phyloP scores from a whole-genome alignment of 2,329 filamentous ascomycete genomes.

The Didymella glomerata region DNA sequence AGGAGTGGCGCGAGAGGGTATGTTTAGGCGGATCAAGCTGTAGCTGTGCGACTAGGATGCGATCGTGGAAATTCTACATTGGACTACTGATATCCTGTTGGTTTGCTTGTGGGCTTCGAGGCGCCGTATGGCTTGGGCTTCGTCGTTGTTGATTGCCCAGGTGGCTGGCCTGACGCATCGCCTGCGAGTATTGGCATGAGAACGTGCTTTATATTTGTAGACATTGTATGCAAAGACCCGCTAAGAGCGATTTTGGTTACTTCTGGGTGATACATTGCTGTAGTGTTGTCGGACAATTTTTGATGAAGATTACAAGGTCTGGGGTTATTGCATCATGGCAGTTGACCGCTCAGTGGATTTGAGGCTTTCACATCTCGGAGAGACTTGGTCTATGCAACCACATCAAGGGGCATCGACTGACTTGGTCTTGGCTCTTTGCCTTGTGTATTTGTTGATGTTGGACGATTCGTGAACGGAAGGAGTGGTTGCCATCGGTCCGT shows the following conservation, averaged over 20 bases:
- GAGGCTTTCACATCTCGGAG: neutral
- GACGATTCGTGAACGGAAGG: neutral
- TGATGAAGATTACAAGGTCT: neutral
- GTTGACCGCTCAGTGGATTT: too few species aligned
- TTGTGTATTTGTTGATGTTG: neutral
- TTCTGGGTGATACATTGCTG: neutral
- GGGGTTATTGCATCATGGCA: too few species aligned
- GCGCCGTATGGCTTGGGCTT: neutral
- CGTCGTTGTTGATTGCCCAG: neutral
- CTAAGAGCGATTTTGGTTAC: too few species aligned
- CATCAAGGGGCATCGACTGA: neutral
- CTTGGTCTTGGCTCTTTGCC: neutral
- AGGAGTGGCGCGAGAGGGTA: neutral
- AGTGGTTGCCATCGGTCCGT: neutral
- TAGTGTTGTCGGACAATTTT: neutral
- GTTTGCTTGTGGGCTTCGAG: neutral
- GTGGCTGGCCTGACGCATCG: neutral
- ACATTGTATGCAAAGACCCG: neutral
- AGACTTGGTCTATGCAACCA: neutral
- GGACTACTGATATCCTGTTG: neutral
- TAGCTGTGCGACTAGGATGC: too few species aligned
- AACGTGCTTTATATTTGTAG: neutral
- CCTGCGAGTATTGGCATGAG: neutral
- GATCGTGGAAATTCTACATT: neutral
- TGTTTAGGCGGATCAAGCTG: constrained; percentile 1